Evolutionary conservation across 257 asterid species (phyloP), one percentile per base, ranked within the genome.

Genomic region (Gentiana macrophylla): DNA sequence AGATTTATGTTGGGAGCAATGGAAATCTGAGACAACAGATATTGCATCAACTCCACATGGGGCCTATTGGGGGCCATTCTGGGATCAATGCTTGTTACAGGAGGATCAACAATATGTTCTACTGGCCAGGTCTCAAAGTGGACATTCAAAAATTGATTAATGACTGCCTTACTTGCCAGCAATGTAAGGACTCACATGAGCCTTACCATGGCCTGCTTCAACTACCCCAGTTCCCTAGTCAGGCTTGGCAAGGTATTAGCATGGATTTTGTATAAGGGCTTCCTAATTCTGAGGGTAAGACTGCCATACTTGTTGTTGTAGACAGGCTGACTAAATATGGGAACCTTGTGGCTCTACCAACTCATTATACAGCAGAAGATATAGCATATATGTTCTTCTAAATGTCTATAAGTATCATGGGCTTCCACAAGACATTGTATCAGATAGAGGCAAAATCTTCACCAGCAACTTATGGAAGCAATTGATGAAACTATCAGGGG

Each of bases 201-300:
- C 6, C 12, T 1, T 9, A 6, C 1, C 46, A 50, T 0, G 41
- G 59, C 0, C 6, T 65, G 0, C 34, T 65, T 5, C 12, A 59
- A 1, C 55, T 49, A 0, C 4, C 52, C 4, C 12, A 11, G 0
- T 5, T 57, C 0, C 65, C 41, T 2, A 2, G 5, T 0, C 5
- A 6, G 1, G n/a, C 52, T 7, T 15, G 54, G 52, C 4, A 32
- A 0, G 8, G 49, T 2, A 37, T n/a, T 4, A 3, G 4, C 3
- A 57, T 65, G 55, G 61, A 66, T 7, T 58, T 65, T 37, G 35
- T 57, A 2, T 52, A 65, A 5, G 65, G 65, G 0, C 6, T 65
- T 0, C 55, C 60, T 7, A 52, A 10, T 8, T 24, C 56, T 5
- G 2, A 6, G 35, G 56, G 9, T 2, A 5, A 3, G 0, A n/a